phyloP scores from a whole-genome alignment of 2,329 filamentous ascomycete genomes.

The Phaeosphaeriaceae sp. region DNA sequence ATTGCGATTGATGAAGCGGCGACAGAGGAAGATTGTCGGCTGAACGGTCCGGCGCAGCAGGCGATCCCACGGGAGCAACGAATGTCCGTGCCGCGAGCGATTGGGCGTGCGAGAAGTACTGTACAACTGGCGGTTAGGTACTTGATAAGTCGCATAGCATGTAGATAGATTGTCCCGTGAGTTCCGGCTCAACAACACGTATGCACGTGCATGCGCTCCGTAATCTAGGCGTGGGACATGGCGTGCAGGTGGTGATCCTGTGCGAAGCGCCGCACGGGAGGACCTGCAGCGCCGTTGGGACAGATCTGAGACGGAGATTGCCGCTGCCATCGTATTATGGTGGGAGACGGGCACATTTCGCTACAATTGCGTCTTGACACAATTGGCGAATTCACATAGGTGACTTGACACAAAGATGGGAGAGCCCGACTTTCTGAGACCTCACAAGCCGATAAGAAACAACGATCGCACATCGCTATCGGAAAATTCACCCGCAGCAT shows the following conservation, averaged over 20 bases:
- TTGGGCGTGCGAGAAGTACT: slow-evolving; percentile 11
- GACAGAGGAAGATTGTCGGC: slow-evolving; percentile 25
- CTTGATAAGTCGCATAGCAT: not conserved
- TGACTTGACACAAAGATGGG: not conserved
- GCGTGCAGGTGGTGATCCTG: not conserved
- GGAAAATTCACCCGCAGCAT: slow-evolving; percentile 2
- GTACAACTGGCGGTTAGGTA: not conserved
- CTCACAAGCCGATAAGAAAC: not conserved
- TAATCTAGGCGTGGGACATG: not conserved
- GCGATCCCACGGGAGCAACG: slow-evolving; percentile 10
- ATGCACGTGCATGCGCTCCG: not conserved
- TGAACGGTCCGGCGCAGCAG: slow-evolving; percentile 35
- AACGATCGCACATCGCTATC: not conserved
- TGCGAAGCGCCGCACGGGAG: slow-evolving; percentile 6
- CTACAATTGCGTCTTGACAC: not conserved
- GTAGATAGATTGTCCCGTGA: slow-evolving; percentile 9
- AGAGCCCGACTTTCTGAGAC: not conserved
- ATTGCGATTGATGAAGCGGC: slow-evolving; percentile 27
- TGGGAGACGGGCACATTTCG: no score
- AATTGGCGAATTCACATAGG: not conserved
- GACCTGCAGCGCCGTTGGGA: slow-evolving; percentile 6
- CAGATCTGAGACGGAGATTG: not conserved
- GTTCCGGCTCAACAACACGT: slow-evolving; percentile 1
- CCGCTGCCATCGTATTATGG: not conserved
- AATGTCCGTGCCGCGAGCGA: slow-evolving; percentile 20